These are phyloP conservation scores for Torulaspora gathmanii DNA, from an alignment of 805 yeast genomes.

Conservation along the genomic window DNA sequence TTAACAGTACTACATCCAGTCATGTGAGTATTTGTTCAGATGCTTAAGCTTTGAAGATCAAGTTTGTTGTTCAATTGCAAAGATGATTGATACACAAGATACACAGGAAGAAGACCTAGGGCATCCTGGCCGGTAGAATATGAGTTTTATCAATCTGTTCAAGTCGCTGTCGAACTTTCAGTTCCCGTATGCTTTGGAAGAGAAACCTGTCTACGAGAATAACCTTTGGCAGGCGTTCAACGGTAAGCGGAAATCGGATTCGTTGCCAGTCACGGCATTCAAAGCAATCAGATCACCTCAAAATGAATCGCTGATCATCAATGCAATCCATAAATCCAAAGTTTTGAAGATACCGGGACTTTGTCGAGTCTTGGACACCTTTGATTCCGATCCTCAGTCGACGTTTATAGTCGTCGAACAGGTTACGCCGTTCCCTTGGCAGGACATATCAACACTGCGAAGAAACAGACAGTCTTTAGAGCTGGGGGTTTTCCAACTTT, in stretches of 20 bases:
- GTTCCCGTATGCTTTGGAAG: conserved; percentile 30
- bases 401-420: conserved; percentile 30
- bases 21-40: conserved; percentile 8
- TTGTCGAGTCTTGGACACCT: conserved; percentile 27
- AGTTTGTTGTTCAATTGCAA: not conserved
- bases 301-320: conserved; percentile 18
- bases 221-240: conserved; percentile 28
- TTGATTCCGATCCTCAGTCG: conserved; percentile 26
- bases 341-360: conserved; percentile 33
- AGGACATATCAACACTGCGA: conserved; percentile 8
- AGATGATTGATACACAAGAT: too few species aligned
- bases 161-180: conserved; percentile 33
- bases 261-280: conserved; percentile 29
- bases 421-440: conserved; percentile 23
- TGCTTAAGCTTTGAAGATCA: not conserved
- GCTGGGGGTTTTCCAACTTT: conserved; percentile 27
- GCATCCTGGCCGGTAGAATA: conserved; percentile 1
- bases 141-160: conserved; percentile 33
- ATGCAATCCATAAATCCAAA: conserved; percentile 28
- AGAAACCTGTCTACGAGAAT: conserved; percentile 21
- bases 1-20: not conserved
- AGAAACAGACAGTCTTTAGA: conserved; percentile 19
- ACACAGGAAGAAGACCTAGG: not conserved
- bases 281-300: conserved; percentile 18
- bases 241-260: conserved; percentile 29